These are phyloP conservation scores for Panellus pusillus DNA, from an alignment of 768 basidiomycete species.

Conservation along the genomic window DNA sequence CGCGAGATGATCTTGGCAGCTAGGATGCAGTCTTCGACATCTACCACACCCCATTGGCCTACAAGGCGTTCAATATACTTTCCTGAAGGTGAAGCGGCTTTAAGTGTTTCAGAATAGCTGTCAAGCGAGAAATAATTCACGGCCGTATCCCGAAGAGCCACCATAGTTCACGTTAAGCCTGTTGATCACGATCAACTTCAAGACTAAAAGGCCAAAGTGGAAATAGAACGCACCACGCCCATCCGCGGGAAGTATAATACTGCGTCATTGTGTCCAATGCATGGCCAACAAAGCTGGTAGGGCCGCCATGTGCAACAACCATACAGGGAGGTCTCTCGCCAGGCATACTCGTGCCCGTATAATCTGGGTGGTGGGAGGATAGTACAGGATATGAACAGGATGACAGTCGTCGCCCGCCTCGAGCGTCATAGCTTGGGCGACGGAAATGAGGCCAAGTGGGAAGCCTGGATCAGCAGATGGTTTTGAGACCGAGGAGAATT, in stretches of 20 bases:
- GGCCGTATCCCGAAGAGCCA: slow-evolving; percentile 59
- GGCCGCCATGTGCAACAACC: slow-evolving; percentile 70
- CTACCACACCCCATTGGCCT: slow-evolving; percentile 59
- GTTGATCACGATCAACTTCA: slow-evolving; percentile 15
- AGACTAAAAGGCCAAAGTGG: neutral
- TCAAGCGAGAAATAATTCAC: slow-evolving; percentile 21
- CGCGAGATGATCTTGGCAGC: slow-evolving; percentile 42
- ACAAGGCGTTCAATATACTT: slow-evolving; percentile 42
- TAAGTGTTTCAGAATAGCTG: slow-evolving; percentile 39
- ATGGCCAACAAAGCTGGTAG: slow-evolving; percentile 50
- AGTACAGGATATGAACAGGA: slow-evolving; percentile 62
- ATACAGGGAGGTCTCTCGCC: slow-evolving; percentile 70
- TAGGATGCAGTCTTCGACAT: slow-evolving; percentile 51
- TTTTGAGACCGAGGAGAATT: slow-evolving; percentile 23
- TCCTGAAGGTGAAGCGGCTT: neutral
- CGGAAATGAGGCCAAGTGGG: slow-evolving; percentile 42
- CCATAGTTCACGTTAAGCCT: slow-evolving; percentile 62
- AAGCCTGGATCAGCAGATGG: slow-evolving; percentile 23
- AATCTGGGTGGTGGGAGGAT: slow-evolving; percentile 64
- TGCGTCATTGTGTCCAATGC: slow-evolving; percentile 54
- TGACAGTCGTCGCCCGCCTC: slow-evolving; percentile 29
- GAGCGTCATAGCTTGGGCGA: slow-evolving; percentile 49
- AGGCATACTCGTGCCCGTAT: slow-evolving; percentile 43
- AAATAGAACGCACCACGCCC: slow-evolving; percentile 55
- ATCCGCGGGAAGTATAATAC: slow-evolving; percentile 72